phyloP scores from a whole-genome alignment of 140 eudicot species.

The Cichorium intybus region DNA sequence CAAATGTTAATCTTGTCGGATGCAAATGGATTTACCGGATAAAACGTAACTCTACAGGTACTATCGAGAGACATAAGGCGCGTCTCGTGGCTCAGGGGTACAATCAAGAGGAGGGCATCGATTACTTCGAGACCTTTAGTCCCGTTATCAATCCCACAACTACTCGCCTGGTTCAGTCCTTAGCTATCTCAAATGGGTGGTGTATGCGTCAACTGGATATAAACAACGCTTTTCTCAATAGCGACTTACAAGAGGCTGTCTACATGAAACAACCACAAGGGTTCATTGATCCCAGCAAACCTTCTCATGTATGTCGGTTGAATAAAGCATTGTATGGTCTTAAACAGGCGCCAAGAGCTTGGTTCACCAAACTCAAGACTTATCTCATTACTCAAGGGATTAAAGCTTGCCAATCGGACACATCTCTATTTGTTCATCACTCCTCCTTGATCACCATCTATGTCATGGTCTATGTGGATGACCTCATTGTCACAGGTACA shows the following conservation, averaged over 20 bases:
- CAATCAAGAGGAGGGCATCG: neutral
- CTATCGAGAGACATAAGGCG: neutral
- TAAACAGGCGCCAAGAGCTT: neutral
- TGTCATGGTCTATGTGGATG: conserved; percentile 3
- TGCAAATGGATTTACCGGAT: neutral
- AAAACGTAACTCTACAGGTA: neutral
- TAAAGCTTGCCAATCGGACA: neutral
- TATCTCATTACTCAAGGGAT: neutral
- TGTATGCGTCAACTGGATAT: too few species aligned
- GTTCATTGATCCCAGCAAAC: neutral
- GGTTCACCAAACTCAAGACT: neutral
- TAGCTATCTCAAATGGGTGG: neutral
- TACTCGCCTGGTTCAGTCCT: neutral
- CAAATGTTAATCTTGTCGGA: neutral
- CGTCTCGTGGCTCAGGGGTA: neutral
- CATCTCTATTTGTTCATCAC: neutral
- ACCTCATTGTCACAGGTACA: neutral
- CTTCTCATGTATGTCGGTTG: neutral
- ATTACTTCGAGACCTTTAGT: neutral
- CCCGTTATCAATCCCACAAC: too few species aligned
- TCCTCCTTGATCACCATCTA: neutral
- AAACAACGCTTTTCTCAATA: neutral
- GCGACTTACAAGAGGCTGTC: neutral
- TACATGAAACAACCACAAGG: conserved; percentile 2
- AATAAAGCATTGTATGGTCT: neutral